phyloP scores from a whole-genome alignment of 129 eudicot genomes.

The Pulicaria dysenterica region DNA sequence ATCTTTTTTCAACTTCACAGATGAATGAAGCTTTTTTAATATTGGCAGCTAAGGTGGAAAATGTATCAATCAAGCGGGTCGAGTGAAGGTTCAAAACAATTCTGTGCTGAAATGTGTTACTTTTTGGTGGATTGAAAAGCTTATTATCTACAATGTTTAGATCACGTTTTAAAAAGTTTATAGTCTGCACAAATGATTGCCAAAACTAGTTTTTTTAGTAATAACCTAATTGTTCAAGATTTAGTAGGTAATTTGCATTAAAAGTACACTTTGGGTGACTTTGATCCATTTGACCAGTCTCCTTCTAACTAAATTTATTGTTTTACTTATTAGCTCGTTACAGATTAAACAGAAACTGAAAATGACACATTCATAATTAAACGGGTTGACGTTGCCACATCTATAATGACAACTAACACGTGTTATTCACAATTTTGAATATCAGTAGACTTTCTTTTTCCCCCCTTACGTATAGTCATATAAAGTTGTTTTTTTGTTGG shows the following conservation, averaged over 20 bases:
- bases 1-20: neutral
- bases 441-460: neutral
- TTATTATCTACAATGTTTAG: neutral
- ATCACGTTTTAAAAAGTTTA: neutral
- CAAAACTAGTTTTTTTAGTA: neutral
- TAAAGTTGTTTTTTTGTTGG: constrained; percentile 20
- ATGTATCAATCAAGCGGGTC: neutral
- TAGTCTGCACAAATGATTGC: neutral
- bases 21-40: constrained; percentile 6
- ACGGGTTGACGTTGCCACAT: neutral
- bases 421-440: constrained; percentile 1
- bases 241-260: neutral
- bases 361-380: neutral
- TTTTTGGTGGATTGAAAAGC: neutral
- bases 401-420: neutral
- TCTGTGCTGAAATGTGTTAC: neutral
- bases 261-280: neutral
- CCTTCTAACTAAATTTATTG: neutral
- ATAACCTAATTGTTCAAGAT: neutral
- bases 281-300: neutral
- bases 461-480: neutral
- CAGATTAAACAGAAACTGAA: constrained; percentile 2
- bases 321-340: neutral
- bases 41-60: neutral
- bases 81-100: neutral